These are phyloP conservation scores for Trypanosoma theileri DNA, from an alignment of 208 protist species.

Conservation along the genomic window DNA sequence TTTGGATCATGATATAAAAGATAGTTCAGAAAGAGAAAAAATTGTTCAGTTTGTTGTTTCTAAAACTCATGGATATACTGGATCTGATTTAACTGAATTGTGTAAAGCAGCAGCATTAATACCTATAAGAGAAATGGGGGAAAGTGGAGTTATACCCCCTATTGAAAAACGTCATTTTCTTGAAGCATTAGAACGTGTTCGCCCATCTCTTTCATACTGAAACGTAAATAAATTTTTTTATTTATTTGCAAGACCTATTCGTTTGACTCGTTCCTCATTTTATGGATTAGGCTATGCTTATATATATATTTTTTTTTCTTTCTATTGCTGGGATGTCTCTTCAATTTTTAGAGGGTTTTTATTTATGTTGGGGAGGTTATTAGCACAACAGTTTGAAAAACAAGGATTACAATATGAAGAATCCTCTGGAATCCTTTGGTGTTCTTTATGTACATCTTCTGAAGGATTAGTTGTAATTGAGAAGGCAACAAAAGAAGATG, in stretches of 20 bases:
- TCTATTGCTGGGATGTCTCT: constrained; percentile 1
- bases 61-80: constrained; percentile 85
- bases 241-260: not conserved
- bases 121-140: constrained; percentile 63
- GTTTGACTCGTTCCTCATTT: not conserved
- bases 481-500: constrained; percentile 9
- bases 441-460: constrained; percentile 35
- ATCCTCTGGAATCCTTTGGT: constrained; percentile 27
- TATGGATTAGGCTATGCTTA: not conserved
- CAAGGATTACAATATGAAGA: constrained; percentile 40
- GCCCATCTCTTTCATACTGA: constrained; percentile 36
- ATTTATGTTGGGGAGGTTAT: constrained; percentile 8
- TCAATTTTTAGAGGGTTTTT: constrained; percentile 10
- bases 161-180: constrained; percentile 73
- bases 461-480: constrained; percentile 30
- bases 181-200: constrained; percentile 67
- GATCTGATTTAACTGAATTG: constrained; percentile 93
- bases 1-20: constrained; percentile 56
- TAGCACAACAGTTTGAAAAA: constrained; percentile 34
- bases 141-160: constrained; percentile 37
- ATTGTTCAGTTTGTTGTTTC: constrained; percentile 76
- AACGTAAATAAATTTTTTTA: not conserved
- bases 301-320: constrained; percentile 8
- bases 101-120: constrained; percentile 87
- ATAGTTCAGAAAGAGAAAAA: constrained; percentile 44